Conservation (phyloP, 805 yeast species). For the Candida silvicultrix region DNA sequence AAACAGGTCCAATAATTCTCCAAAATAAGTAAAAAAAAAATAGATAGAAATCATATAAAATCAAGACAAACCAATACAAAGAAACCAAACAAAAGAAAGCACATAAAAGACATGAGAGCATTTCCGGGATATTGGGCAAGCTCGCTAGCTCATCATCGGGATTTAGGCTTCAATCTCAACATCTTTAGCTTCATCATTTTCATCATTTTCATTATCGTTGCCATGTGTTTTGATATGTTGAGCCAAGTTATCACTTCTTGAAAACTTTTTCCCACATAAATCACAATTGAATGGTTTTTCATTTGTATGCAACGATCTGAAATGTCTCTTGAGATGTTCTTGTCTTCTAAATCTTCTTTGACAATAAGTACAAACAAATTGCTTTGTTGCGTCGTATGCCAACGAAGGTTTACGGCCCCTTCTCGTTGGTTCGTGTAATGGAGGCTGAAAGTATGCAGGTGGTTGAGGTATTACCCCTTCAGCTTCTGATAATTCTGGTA, state of each 20-base stretch:
- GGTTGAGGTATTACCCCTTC: neutral
- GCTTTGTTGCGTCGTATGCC: constrained; percentile 49
- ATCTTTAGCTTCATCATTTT: neutral
- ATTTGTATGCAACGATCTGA: constrained; percentile 64
- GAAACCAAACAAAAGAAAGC: no score
- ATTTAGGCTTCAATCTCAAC: neutral
- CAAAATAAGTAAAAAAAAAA: no score
- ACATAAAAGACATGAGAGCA: no score
- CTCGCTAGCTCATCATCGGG: no score
- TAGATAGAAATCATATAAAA: no score
- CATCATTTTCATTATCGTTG: neutral
- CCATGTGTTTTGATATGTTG: constrained; percentile 60
- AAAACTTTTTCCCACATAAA: constrained; percentile 56
- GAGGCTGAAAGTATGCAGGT: constrained; percentile 1
- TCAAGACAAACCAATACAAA: no score
- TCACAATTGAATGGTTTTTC: constrained; percentile 65
- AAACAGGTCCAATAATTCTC: no score
- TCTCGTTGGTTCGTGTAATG: constrained; percentile 30
- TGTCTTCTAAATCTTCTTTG: constrained; percentile 64
- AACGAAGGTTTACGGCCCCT: constrained; percentile 63
- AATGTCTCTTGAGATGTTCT: constrained; percentile 72
- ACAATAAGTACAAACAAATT: constrained; percentile 59
- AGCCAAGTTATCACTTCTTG: constrained; percentile 58
- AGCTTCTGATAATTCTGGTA: constrained; percentile 7
- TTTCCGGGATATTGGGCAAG: no score